phyloP scores from a whole-genome alignment of 2,329 filamentous ascomycete genomes.

The Arthrocladium fulminans region DNA sequence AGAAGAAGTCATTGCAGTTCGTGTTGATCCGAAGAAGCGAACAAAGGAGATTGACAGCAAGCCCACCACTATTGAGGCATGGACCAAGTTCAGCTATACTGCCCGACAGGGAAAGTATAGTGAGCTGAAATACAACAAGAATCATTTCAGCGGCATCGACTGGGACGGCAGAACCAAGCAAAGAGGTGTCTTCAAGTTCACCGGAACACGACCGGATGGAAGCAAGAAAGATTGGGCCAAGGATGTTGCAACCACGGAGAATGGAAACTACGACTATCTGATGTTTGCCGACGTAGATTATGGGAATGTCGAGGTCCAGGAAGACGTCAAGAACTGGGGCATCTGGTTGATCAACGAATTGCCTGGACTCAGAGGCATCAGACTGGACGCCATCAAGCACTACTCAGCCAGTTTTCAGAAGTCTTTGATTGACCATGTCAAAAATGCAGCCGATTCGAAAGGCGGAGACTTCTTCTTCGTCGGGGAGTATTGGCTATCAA shows the following conservation, averaged over 20 bases:
- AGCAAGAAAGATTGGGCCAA: slow-evolving; percentile 43
- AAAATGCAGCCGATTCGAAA: slow-evolving; percentile 30
- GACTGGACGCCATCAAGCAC: slow-evolving; percentile 66
- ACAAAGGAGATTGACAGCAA: slow-evolving; percentile 45
- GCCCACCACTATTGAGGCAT: slow-evolving; percentile 54
- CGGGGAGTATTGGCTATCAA: slow-evolving; percentile 60
- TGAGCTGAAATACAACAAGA: slow-evolving; percentile 54
- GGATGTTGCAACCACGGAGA: slow-evolving; percentile 49
- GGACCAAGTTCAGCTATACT: slow-evolving; percentile 59
- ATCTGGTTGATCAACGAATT: slow-evolving; percentile 56
- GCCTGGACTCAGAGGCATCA: slow-evolving; percentile 52
- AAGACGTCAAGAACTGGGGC: slow-evolving; percentile 59
- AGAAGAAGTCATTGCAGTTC: slow-evolving; percentile 54
- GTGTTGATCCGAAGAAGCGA: slow-evolving; percentile 53
- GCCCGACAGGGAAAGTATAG: slow-evolving; percentile 54
- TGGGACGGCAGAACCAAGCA: slow-evolving; percentile 50
- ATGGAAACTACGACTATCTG: slow-evolving; percentile 53
- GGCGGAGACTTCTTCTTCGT: slow-evolving; percentile 53
- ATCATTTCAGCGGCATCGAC: slow-evolving; percentile 61
- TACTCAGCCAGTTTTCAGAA: slow-evolving; percentile 59
- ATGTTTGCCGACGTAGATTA: slow-evolving; percentile 68
- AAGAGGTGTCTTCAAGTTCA: slow-evolving; percentile 54
- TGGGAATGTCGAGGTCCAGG: slow-evolving; percentile 51
- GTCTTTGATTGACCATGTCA: slow-evolving; percentile 53
- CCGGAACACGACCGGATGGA: slow-evolving; percentile 51